phyloP scores from a whole-genome alignment of 108 stramenopile genomes.

The Nannochloropsis granulata region DNA sequence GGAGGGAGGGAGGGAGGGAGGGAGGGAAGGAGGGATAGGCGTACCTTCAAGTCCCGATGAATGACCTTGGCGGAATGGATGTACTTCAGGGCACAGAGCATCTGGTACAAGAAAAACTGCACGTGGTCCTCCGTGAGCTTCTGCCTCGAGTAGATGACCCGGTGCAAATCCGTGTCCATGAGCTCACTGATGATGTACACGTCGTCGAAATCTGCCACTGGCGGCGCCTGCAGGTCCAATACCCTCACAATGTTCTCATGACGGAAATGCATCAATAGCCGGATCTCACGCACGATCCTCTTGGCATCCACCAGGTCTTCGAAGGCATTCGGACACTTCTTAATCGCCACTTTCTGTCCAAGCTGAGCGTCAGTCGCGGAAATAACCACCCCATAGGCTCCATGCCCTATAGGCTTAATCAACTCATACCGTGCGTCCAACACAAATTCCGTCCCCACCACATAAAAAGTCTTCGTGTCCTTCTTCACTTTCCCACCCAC shows the following conservation, averaged over 20 bases:
- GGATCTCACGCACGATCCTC: slow-evolving; percentile 94
- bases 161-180: slow-evolving; percentile 97
- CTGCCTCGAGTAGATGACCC: slow-evolving; percentile 97
- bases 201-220: slow-evolving; percentile 54
- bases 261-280: slow-evolving; percentile 44
- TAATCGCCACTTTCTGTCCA: slow-evolving; percentile 76
- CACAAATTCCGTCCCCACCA: slow-evolving; percentile 39
- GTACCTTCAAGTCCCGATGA: slow-evolving; percentile 82
- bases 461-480: slow-evolving; percentile 5
- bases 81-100: slow-evolving; percentile 90
- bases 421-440: slow-evolving; percentile 38
- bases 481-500: not conserved
- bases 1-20: slow-evolving; percentile 26
- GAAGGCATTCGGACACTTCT: slow-evolving; percentile 84
- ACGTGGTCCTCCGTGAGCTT: slow-evolving; percentile 84
- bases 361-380: slow-evolving; percentile 50
- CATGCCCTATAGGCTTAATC: slow-evolving; percentile 68
- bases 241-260: slow-evolving; percentile 45
- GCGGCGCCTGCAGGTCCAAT: slow-evolving; percentile 31
- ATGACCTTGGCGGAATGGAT: slow-evolving; percentile 96
- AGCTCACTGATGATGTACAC: slow-evolving; percentile 94
- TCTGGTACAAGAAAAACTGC: slow-evolving; percentile 94
- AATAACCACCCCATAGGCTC: slow-evolving; percentile 97
- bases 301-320: slow-evolving; percentile 98
- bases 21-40: not conserved